Conservation (phyloP, 257 asterid species). For the Primulina tabacum region DNA sequence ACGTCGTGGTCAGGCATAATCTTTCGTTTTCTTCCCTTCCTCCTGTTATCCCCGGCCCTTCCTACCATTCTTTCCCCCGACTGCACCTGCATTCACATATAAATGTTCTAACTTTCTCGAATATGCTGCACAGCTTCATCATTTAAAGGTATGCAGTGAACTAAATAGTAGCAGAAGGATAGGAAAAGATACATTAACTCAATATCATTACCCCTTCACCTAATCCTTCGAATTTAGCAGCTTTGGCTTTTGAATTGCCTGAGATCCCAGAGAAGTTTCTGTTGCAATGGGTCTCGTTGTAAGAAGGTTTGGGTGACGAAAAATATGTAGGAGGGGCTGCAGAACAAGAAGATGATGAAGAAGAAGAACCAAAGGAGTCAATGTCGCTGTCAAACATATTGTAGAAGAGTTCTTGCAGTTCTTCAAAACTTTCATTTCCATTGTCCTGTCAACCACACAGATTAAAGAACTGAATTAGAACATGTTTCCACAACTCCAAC, state of each 20-base stretch:
- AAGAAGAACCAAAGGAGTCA: slow-evolving; percentile 37
- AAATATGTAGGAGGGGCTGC: slow-evolving; percentile 36
- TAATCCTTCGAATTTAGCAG: slow-evolving; percentile 41
- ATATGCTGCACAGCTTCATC: not conserved
- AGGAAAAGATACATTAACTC: not conserved
- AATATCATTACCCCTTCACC: slow-evolving; percentile 45
- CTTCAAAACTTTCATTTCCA: slow-evolving; percentile 55
- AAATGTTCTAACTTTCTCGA: not conserved
- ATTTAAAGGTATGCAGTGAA: not conserved
- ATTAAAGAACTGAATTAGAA: slow-evolving; percentile 28
- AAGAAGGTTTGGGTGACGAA: slow-evolving; percentile 37
- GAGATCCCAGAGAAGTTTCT: slow-evolving; percentile 31
- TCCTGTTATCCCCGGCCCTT: slow-evolving; percentile 34
- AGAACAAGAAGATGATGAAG: slow-evolving; percentile 18
- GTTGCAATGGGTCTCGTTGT: slow-evolving; percentile 23
- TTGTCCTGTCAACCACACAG: slow-evolving; percentile 49
- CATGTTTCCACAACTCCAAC: slow-evolving; percentile 24
- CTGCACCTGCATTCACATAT: slow-evolving; percentile 37
- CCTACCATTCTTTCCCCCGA: slow-evolving; percentile 34
- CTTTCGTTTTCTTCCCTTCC: slow-evolving; percentile 25
- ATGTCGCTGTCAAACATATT: slow-evolving; percentile 55
- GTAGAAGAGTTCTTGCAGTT: slow-evolving; percentile 62
- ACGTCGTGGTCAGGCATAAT: slow-evolving; percentile 26
- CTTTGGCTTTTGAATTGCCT: slow-evolving; percentile 4
- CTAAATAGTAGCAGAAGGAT: not conserved